Conservation (phyloP, 805 yeast species). For the Sugiyamaella mastotermitis region DNA sequence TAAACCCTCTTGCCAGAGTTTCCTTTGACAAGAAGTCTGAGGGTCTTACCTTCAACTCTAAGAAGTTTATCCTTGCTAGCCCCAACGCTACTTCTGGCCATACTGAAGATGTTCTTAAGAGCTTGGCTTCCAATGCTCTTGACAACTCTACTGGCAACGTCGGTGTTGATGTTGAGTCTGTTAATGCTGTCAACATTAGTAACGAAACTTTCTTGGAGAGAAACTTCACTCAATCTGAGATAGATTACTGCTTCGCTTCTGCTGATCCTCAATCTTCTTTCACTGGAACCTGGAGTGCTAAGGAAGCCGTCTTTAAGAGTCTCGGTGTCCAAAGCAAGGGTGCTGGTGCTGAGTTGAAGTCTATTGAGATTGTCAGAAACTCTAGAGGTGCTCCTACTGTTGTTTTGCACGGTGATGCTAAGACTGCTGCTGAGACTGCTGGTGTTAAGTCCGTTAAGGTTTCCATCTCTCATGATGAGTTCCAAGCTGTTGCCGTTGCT, state of each 20-base stretch:
- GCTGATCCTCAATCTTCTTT: conserved; percentile 81
- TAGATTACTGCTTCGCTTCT: conserved; percentile 66
- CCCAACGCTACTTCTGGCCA: conserved; percentile 38
- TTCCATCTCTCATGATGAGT: conserved; percentile 92
- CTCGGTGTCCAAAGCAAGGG: conserved; percentile 85
- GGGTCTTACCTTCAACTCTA: conserved; percentile 28
- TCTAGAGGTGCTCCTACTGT: conserved; percentile 80
- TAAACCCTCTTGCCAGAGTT: conserved; percentile 91
- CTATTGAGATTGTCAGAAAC: conserved; percentile 75
- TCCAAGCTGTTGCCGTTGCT: conserved; percentile 97
- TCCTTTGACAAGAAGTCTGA: conserved; percentile 34
- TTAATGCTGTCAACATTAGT: conserved; percentile 73
- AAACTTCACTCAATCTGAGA: conserved; percentile 81
- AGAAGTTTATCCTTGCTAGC: conserved; percentile 33
- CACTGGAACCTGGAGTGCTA: conserved; percentile 99
- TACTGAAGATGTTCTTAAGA: conserved; percentile 58
- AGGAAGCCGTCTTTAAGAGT: conserved; percentile 97
- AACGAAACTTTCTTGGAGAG: conserved; percentile 88
- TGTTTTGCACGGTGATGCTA: conserved; percentile 67
- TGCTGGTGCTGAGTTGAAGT: conserved; percentile 89
- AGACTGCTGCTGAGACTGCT: conserved; percentile 59
- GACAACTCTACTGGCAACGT: conserved; percentile 56
- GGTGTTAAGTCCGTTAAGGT: conserved; percentile 73
- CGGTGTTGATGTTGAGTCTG: conserved; percentile 95
- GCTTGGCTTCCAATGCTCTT: conserved; percentile 43